A percentile compares a stretch with the other conserved stretches of the same genome.
Evolutionary conservation across 148 eudicot species (phyloP).

Genomic region (Beta vulgaris): DNA sequence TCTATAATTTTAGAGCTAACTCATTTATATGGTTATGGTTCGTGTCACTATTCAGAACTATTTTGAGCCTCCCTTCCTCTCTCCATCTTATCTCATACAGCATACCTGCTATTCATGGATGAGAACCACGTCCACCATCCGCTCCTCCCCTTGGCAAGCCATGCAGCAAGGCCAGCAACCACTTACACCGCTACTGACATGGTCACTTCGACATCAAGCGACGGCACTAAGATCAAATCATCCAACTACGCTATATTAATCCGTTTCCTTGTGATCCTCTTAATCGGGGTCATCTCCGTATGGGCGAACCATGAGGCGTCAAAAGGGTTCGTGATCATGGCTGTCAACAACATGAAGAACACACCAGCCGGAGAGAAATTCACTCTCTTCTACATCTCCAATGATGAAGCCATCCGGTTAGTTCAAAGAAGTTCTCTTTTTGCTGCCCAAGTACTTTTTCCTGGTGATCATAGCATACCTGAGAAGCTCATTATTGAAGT

Average conservation of each 20-base stretch:
- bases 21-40: background rate
- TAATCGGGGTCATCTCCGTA: conserved; percentile 40
- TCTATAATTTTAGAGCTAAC: background rate
- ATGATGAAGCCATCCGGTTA: conserved; percentile 50
- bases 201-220: background rate
- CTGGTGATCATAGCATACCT: conserved; percentile 13
- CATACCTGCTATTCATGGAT: conserved; percentile 27
- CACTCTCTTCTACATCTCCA: conserved; percentile 48
- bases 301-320: conserved; percentile 73
- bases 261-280: conserved; percentile 33
- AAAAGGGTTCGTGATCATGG: conserved; percentile 47
- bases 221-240: background rate
- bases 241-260: conserved; percentile 27
- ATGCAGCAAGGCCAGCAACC: conserved; percentile 5
- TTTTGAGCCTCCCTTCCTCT: background rate
- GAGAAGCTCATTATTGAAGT: conserved; percentile 43
- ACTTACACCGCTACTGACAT: background rate
- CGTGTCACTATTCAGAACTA: background rate
- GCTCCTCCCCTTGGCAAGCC: conserved; percentile 30
- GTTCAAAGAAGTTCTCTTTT: conserved; percentile 36
- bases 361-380: conserved; percentile 37
- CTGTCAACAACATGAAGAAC: conserved; percentile 36
- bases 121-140: conserved; percentile 37
- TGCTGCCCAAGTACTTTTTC: conserved; percentile 42
- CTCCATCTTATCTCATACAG: background rate